A percentile compares a stretch with the other conserved stretches of the same genome.
Conservation (phyloP, 2,329 filamentous ascomycete species). For the Didymella arachidicola region DNA sequence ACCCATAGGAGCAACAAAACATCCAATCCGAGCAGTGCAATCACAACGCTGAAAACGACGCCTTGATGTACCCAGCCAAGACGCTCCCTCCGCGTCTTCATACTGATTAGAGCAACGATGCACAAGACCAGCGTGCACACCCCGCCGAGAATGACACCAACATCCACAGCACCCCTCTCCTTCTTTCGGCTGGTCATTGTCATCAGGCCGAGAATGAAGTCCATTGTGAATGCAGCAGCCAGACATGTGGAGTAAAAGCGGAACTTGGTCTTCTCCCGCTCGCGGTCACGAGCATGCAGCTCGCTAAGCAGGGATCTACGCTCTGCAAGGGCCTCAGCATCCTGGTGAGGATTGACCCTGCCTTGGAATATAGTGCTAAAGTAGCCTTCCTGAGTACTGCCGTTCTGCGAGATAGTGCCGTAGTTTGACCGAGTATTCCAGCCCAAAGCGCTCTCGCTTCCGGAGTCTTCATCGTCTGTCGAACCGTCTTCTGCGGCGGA, state of each 20-base stretch:
- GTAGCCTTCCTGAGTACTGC: slow-evolving; percentile 32
- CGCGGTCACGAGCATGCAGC: slow-evolving; percentile 41
- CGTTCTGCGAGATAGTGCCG: slow-evolving; percentile 40
- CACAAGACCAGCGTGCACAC: slow-evolving; percentile 65
- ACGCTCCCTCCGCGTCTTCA: slow-evolving; percentile 41
- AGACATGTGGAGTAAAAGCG: slow-evolving; percentile 61
- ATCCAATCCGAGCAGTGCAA: slow-evolving; percentile 39
- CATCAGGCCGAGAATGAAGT: slow-evolving; percentile 70
- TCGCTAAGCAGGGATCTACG: slow-evolving; percentile 58
- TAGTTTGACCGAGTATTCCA: slow-evolving; percentile 59
- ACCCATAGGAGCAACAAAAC: slow-evolving; percentile 44
- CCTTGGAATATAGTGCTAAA: slow-evolving; percentile 45
- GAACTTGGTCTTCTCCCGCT: slow-evolving; percentile 47
- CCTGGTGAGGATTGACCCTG: slow-evolving; percentile 35
- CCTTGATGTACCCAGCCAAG: slow-evolving; percentile 46
- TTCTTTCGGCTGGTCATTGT: slow-evolving; percentile 73
- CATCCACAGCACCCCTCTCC: slow-evolving; percentile 74
- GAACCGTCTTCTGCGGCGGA: slow-evolving; percentile 55
- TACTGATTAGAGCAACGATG: slow-evolving; percentile 41
- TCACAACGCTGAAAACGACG: slow-evolving; percentile 35
- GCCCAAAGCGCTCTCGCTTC: slow-evolving; percentile 39
- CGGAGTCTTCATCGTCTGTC: slow-evolving; percentile 62
- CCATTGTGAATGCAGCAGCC: slow-evolving; percentile 66
- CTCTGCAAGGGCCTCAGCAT: slow-evolving; percentile 56
- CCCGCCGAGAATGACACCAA: slow-evolving; percentile 73